Conservation (phyloP, 441 rosid species). For the Macaranga tanarius region DNA sequence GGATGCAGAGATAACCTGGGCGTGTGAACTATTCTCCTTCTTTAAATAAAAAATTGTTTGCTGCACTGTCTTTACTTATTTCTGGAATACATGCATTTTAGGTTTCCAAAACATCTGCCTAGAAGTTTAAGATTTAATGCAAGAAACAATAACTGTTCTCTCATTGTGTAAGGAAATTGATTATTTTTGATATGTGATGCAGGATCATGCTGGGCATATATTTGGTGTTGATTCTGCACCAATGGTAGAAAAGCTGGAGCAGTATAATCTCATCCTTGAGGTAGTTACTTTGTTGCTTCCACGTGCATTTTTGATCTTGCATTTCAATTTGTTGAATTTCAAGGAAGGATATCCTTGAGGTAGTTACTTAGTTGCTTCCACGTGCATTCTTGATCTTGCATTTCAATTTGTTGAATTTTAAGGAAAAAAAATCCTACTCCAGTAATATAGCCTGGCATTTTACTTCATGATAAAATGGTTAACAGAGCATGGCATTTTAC, state of each 20-base stretch:
- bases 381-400: too few species aligned
- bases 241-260: constrained; percentile 90
- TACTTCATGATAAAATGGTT: too few species aligned
- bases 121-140: background rate
- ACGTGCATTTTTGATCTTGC: background rate
- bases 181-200: constrained; percentile 24
- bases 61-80: background rate
- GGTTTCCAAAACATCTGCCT: background rate
- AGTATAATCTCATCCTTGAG: constrained; percentile 78
- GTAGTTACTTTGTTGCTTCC: constrained; percentile 34
- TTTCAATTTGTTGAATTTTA: too few species aligned
- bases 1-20: too few species aligned
- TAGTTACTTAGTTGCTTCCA: too few species aligned
- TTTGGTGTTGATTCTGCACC: constrained; percentile 82
- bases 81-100: background rate
- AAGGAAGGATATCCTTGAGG: too few species aligned
- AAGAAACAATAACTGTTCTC: background rate
- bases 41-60: too few species aligned
- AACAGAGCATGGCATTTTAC: background rate
- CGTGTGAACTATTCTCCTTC: too few species aligned
- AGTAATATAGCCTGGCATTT: too few species aligned
- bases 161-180: background rate
- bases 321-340: constrained; percentile 25
- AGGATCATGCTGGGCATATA: constrained; percentile 99
- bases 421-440: too few species aligned